A percentile compares a stretch with the other conserved stretches of the same genome.
Evolutionary conservation across 108 stramenopile species (phyloP).

Genomic region (Cyclotella distinguenda): DNA sequence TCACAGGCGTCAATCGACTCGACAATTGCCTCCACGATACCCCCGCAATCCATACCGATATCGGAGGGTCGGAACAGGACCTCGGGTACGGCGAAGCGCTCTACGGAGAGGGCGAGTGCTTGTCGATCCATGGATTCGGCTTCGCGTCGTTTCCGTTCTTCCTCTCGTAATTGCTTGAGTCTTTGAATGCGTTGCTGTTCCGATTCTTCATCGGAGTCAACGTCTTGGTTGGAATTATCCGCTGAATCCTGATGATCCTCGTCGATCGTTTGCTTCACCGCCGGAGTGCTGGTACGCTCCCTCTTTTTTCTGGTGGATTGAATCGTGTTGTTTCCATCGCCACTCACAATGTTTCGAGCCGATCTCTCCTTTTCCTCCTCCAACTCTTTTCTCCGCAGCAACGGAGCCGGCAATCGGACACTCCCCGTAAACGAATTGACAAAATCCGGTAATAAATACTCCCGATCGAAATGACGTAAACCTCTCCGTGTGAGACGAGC

Average conservation of each 20-base stretch:
- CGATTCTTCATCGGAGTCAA: constrained; percentile 74
- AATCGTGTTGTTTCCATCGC: constrained; percentile 4
- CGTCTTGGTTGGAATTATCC: constrained; percentile 28
- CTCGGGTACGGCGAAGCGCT: constrained; percentile 93
- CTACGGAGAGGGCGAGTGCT: constrained; percentile 76
- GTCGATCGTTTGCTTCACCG: constrained; percentile 6
- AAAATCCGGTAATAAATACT: constrained; percentile 90
- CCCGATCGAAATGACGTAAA: constrained; percentile 71
- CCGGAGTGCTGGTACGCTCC: constrained; percentile 4
- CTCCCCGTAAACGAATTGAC: constrained; percentile 68
- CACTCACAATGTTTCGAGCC: neutral
- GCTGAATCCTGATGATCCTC: constrained; percentile 8
- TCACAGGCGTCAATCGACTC: constrained; percentile 79
- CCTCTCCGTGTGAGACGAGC: constrained; percentile 55
- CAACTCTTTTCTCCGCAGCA: constrained; percentile 49
- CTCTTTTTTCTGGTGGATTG: constrained; percentile 5
- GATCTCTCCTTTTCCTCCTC: constrained; percentile 38
- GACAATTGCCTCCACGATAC: constrained; percentile 81
- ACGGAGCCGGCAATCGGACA: constrained; percentile 56
- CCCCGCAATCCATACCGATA: constrained; percentile 83
- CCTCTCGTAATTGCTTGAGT: constrained; percentile 57
- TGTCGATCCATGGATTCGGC: constrained; percentile 70
- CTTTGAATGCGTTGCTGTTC: constrained; percentile 61
- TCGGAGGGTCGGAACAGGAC: constrained; percentile 91
- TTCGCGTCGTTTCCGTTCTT: constrained; percentile 62